These are phyloP conservation scores for Monosporozyma servazzii DNA, from an alignment of 805 yeast genomes.

Conservation along the genomic window DNA sequence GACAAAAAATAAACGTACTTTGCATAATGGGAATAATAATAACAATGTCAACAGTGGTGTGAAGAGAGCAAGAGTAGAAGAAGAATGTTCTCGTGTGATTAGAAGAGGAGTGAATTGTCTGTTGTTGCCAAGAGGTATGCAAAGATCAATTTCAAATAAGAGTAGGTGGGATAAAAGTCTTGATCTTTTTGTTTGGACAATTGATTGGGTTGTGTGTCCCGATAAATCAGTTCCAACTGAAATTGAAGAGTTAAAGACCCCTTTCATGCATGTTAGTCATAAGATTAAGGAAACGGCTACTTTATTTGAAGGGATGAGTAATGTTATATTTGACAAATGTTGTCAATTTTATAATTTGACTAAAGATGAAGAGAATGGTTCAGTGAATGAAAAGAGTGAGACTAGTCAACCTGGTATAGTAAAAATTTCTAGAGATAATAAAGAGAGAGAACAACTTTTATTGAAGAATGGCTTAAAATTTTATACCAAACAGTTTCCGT, in stretches of 20 bases:
- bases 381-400: not conserved
- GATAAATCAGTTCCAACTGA: not conserved
- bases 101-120: conserved; percentile 61
- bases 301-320: conserved; percentile 27
- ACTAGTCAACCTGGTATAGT: not conserved
- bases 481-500: conserved; percentile 27
- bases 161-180: conserved; percentile 59
- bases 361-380: not conserved
- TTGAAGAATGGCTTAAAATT: conserved; percentile 13
- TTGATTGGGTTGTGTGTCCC: conserved; percentile 54
- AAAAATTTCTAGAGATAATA: conserved; percentile 4
- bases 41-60: conserved; percentile 11
- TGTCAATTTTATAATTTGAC: conserved; percentile 11
- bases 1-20: conserved; percentile 37
- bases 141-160: conserved; percentile 51
- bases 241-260: not conserved
- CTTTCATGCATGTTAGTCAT: conserved; percentile 31
- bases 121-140: conserved; percentile 65
- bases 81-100: conserved; percentile 22
- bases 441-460: conserved; percentile 11
- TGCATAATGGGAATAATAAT: conserved; percentile 17
- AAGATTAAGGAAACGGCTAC: conserved; percentile 29
- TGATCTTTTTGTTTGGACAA: conserved; percentile 64
- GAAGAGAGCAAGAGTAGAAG: conserved; percentile 5
- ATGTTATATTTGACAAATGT: conserved; percentile 23